A percentile compares a stretch with the other conserved stretches of the same genome.
These are phyloP conservation scores for Coix lacrymajobi DNA, from an alignment of 176 grass and related monocot species.

Conservation along the genomic window DNA sequence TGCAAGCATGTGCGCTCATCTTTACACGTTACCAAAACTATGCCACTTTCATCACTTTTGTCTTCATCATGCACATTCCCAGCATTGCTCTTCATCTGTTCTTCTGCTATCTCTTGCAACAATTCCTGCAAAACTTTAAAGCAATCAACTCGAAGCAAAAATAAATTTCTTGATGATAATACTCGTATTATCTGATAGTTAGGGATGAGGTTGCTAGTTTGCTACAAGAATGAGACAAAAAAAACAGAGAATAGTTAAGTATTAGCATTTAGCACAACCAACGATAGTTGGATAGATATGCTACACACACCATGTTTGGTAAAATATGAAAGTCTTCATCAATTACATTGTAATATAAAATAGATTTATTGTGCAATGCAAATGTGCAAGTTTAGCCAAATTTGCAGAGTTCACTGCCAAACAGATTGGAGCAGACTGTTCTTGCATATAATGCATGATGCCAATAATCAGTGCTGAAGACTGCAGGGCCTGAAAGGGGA, in stretches of 20 bases:
- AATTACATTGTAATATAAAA: neutral
- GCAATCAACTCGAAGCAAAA: neutral
- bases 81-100: conserved; percentile 44
- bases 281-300: neutral
- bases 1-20: conserved; percentile 89
- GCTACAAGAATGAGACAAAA: conserved; percentile 19
- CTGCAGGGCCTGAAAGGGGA: neutral
- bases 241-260: neutral
- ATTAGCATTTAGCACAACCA: neutral
- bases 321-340: neutral
- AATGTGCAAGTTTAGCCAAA: neutral
- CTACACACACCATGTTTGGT: neutral
- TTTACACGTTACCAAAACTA: conserved; percentile 89
- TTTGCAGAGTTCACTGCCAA: neutral
- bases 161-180: neutral
- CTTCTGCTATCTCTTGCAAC: conserved; percentile 89
- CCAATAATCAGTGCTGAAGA: neutral
- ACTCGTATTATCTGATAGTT: conserved; percentile 4
- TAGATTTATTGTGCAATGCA: neutral
- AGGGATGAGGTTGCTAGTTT: neutral
- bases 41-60: conserved; percentile 37
- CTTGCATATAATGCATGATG: neutral
- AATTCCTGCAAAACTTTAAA: conserved; percentile 62
- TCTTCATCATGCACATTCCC: conserved; percentile 32
- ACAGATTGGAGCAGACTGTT: neutral